A percentile compares a stretch with the other conserved stretches of the same genome.
phyloP scores from a whole-genome alignment of 1,284 basidiomycete species.

The Trichosporon ovoides region DNA sequence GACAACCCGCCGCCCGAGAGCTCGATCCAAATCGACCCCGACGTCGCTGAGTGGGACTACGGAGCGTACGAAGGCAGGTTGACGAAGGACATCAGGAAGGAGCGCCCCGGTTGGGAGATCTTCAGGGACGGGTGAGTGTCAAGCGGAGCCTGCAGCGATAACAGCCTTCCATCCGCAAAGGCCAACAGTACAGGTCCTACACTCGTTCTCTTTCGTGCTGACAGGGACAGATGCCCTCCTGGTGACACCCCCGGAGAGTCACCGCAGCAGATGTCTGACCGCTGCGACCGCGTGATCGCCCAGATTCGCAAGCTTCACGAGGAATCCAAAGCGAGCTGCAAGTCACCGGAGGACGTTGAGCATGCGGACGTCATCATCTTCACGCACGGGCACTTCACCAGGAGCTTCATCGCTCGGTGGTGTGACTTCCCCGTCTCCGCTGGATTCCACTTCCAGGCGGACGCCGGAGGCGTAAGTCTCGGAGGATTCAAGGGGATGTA shows the following conservation, averaged over 20 bases:
- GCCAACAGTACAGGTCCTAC: too few relatives aligned
- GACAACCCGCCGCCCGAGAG: conserved; percentile 32
- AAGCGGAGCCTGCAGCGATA: neutral
- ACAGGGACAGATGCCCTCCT: conserved; percentile 60
- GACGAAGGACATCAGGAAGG: conserved; percentile 65
- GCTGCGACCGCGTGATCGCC: conserved; percentile 70
- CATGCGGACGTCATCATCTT: conserved; percentile 53
- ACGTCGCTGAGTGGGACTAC: conserved; percentile 73
- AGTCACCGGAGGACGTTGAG: conserved; percentile 32
- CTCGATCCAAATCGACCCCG: conserved; percentile 37
- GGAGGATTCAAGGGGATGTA: neutral
- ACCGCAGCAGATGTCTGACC: conserved; percentile 66
- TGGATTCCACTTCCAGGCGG: conserved; percentile 48
- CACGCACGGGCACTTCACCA: conserved; percentile 66
- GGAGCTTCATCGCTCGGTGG: conserved; percentile 62
- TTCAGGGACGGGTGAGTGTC: conserved; percentile 68
- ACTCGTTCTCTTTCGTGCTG: neutral
- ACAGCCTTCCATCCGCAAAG: too few relatives aligned
- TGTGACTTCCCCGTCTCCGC: conserved; percentile 46
- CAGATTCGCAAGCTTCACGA: conserved; percentile 71
- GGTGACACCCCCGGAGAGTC: conserved; percentile 65
- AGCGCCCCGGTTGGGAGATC: conserved; percentile 66
- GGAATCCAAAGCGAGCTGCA: conserved; percentile 45
- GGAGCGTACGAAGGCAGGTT: conserved; percentile 81
- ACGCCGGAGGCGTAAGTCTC: conserved; percentile 43